A percentile compares a stretch with the other conserved stretches of the same genome.
phyloP scores from a whole-genome alignment of 148 eudicot genomes.

The Chenopodium suecicum region DNA sequence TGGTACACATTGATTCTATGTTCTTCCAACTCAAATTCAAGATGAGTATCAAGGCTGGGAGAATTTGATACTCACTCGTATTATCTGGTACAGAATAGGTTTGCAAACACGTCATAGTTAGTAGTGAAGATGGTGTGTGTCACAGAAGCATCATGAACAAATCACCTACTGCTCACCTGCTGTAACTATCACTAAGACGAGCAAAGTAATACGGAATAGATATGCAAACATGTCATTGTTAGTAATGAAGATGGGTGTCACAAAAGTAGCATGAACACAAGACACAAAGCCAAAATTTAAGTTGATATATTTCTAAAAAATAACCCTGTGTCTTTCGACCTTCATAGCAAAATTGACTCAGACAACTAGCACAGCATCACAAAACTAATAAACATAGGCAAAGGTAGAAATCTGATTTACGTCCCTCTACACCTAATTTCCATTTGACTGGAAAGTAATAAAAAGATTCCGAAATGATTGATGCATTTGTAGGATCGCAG shows the following conservation, averaged over 20 bases:
- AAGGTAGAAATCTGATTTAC: conserved; percentile 15
- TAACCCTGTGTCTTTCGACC: not conserved
- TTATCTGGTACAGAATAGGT: too few species aligned
- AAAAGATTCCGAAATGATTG: not conserved
- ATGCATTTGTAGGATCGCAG: not conserved
- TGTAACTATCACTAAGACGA: too few species aligned
- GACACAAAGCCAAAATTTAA: not conserved
- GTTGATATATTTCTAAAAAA: not conserved
- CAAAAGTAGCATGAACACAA: not conserved
- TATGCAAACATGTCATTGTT: not conserved
- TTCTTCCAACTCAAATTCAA: too few species aligned
- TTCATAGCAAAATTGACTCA: not conserved
- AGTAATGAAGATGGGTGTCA: not conserved
- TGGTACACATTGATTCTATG: too few species aligned
- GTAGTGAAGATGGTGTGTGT: not conserved
- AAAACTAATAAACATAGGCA: conserved; percentile 4
- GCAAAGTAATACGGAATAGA: too few species aligned
- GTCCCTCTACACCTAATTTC: conserved; percentile 14
- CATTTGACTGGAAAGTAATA: not conserved
- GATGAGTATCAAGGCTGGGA: too few species aligned
- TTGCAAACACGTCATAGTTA: not conserved
- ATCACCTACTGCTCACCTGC: too few species aligned
- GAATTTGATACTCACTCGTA: too few species aligned
- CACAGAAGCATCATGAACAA: too few species aligned
- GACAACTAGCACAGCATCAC: not conserved